Conservation (phyloP, 805 yeast species). For the Saturnispora quitensis region DNA sequence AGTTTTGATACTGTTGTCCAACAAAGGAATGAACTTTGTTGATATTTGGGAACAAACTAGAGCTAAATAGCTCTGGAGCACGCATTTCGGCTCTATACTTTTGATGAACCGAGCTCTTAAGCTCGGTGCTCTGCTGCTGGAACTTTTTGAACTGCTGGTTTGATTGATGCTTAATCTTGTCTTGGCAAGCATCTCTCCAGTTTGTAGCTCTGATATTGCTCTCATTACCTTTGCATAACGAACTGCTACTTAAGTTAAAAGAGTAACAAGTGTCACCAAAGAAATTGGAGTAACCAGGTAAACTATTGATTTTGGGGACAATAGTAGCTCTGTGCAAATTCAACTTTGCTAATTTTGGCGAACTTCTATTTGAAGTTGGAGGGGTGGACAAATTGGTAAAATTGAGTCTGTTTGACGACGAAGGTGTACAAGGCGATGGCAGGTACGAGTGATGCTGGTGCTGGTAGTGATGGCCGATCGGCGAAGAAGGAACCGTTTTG, state of each 20-base stretch:
- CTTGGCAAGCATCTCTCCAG: slow-evolving; percentile 36
- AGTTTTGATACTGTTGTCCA: slow-evolving; percentile 18
- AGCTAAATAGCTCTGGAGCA: slow-evolving; percentile 2
- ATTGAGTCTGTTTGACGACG: background rate
- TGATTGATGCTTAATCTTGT: slow-evolving; percentile 34
- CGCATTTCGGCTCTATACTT: background rate
- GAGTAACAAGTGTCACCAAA: slow-evolving; percentile 32
- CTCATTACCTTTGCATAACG: slow-evolving; percentile 17
- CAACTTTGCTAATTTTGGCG: slow-evolving; percentile 12
- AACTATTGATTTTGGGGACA: slow-evolving; percentile 9
- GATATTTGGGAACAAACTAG: slow-evolving; percentile 10
- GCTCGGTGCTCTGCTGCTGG: slow-evolving; percentile 26
- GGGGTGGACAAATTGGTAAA: background rate
- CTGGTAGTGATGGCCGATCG: slow-evolving; percentile 21
- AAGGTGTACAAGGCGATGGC: slow-evolving; percentile 20
- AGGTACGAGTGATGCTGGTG: slow-evolving; percentile 13
- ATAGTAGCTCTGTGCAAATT: slow-evolving; percentile 16
- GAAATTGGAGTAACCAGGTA: slow-evolving; percentile 16
- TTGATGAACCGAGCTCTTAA: slow-evolving; percentile 6
- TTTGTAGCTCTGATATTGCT: slow-evolving; percentile 30
- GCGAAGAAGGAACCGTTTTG: slow-evolving; percentile 27
- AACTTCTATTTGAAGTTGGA: slow-evolving; percentile 10
- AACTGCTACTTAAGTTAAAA: slow-evolving; percentile 20
- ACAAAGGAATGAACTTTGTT: slow-evolving; percentile 20
- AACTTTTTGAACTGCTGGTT: slow-evolving; percentile 31